Evolutionary conservation across 129 eudicot genomes (phyloP).

Genomic region (Lactuca sativa): DNA sequence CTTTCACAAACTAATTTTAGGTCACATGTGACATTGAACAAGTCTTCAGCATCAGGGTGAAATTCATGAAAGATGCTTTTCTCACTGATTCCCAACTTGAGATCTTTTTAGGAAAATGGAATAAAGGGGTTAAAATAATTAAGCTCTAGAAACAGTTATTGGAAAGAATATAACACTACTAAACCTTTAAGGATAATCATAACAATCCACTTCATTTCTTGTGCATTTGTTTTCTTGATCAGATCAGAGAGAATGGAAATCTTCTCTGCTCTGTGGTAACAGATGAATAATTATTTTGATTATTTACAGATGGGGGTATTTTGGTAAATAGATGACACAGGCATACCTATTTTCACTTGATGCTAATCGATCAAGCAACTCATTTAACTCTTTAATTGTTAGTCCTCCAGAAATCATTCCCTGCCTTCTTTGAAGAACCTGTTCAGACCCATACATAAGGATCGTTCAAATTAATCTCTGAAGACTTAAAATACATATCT

Average conservation of each 20-base stretch:
- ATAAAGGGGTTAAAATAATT: conserved; percentile 5
- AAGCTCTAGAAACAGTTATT: conserved; percentile 6
- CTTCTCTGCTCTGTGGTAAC: conserved; percentile 68
- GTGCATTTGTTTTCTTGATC: conserved; percentile 85
- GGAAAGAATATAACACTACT: background rate
- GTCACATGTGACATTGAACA: conserved; percentile 98
- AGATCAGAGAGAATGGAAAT: conserved; percentile 67
- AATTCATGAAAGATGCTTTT: conserved; percentile 94
- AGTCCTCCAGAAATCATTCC: conserved; percentile 74
- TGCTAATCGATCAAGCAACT: conserved; percentile 83
- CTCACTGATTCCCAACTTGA: conserved; percentile 95
- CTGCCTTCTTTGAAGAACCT: conserved; percentile 85
- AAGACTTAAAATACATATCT: background rate
- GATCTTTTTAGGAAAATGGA: conserved; percentile 48
- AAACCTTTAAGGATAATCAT: conserved; percentile 95
- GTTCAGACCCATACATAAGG: conserved; percentile 14
- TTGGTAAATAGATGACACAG: conserved; percentile 3
- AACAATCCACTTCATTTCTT: conserved; percentile 97
- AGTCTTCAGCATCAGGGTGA: conserved; percentile 99
- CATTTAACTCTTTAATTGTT: conserved; percentile 73
- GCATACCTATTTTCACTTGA: conserved; percentile 78
- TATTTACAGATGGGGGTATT: background rate
- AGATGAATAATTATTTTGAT: conserved; percentile 2
- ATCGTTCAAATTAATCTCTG: background rate
- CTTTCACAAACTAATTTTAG: conserved; percentile 91